A percentile compares a stretch with the other conserved stretches of the same genome.
phyloP scores from a whole-genome alignment of 1,139 yeast genomes.

The Hyphopichia burtonii region DNA sequence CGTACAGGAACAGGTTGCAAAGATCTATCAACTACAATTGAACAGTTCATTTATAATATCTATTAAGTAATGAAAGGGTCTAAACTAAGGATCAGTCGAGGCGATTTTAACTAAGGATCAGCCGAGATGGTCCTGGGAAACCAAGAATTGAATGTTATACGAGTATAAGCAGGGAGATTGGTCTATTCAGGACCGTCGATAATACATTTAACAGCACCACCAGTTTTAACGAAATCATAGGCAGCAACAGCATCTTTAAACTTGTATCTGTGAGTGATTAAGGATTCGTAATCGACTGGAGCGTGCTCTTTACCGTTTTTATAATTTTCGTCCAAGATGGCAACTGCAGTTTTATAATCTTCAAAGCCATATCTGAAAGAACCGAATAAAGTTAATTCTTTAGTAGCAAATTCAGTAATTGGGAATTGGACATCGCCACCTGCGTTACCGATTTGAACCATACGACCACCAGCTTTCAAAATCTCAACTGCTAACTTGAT shows the following conservation, averaged over 20 bases:
- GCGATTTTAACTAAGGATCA: too few relatives aligned
- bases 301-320: constrained; percentile 56
- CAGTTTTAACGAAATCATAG: constrained; percentile 62
- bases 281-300: constrained; percentile 44
- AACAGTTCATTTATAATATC: too few relatives aligned
- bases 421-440: constrained; percentile 68
- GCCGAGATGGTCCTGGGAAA: too few relatives aligned
- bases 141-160: too few relatives aligned
- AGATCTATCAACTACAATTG: too few relatives aligned
- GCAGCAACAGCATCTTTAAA: constrained; percentile 80
- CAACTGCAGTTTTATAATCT: constrained; percentile 75
- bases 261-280: constrained; percentile 75
- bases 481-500: constrained; percentile 61
- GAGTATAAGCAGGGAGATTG: background rate
- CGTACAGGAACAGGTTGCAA: too few relatives aligned
- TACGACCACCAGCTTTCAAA: constrained; percentile 61
- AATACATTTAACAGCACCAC: constrained; percentile 47
- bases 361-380: constrained; percentile 80
- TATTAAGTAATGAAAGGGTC: too few relatives aligned
- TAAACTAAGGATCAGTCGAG: too few relatives aligned
- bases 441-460: constrained; percentile 79
- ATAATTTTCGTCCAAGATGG: constrained; percentile 58
- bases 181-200: constrained; percentile 45
- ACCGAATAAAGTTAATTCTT: constrained; percentile 70
- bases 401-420: constrained; percentile 65